Conservation (phyloP, 768 basidiomycete species). For the Fibroporia radiculosa region DNA sequence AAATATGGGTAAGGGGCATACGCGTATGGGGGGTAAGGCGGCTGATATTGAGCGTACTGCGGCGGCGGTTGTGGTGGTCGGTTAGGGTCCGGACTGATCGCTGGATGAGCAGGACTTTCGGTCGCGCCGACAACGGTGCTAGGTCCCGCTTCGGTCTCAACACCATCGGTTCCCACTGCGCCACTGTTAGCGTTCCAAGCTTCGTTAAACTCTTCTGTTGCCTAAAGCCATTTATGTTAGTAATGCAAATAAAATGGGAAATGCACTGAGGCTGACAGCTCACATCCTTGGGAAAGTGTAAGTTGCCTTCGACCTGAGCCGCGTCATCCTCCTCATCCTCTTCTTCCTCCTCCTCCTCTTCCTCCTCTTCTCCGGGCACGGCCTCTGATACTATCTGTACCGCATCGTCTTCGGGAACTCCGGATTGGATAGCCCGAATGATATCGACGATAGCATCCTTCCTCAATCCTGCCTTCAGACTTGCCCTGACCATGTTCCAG, state of each 20-base stretch:
- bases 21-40: conserved; percentile 14
- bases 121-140: conserved; percentile 9
- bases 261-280: conserved; percentile 16
- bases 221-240: conserved; percentile 5
- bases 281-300: conserved; percentile 18
- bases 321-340: conserved; percentile 15
- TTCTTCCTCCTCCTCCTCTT: conserved; percentile 26
- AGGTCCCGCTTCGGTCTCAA: conserved; percentile 20
- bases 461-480: conserved; percentile 47
- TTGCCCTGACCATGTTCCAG: conserved; percentile 67
- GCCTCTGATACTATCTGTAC: conserved; percentile 4
- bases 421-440: conserved; percentile 50
- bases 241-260: conserved; percentile 8
- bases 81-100: conserved; percentile 4
- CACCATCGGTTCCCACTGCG: conserved; percentile 10
- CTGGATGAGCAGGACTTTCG: conserved; percentile 1
- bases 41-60: conserved; percentile 8
- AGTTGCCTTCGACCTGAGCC: conserved; percentile 16
- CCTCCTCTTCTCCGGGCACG: conserved; percentile 26
- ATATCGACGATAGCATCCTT: conserved; percentile 57
- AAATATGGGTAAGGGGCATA: conserved; percentile 18
- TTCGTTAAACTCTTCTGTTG: conserved; percentile 44
- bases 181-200: conserved; percentile 59
- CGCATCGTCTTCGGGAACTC: conserved; percentile 28
- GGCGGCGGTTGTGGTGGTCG: conserved; percentile 9